Conservation (phyloP, 768 basidiomycete species). For the Serendipita indica region DNA sequence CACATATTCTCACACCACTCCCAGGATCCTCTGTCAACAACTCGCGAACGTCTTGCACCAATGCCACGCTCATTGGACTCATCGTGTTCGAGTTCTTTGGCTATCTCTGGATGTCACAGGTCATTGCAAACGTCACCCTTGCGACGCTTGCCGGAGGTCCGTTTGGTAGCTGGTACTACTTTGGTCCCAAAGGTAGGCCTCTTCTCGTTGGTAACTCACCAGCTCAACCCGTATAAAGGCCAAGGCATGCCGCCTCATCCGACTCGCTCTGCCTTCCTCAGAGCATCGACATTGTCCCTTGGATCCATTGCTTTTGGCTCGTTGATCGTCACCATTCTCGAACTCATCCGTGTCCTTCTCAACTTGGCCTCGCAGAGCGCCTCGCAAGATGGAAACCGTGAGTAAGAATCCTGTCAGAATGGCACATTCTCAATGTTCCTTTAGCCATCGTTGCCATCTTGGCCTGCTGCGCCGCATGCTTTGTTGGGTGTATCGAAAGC, state of each 20-base stretch:
- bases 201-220: background rate
- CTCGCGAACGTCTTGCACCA: slow-evolving; percentile 42
- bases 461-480: slow-evolving; percentile 67
- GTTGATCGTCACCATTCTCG: slow-evolving; percentile 66
- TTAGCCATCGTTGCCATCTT: slow-evolving; percentile 57
- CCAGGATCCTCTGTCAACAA: slow-evolving; percentile 20
- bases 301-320: slow-evolving; percentile 79
- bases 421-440: background rate
- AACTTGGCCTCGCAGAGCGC: slow-evolving; percentile 44
- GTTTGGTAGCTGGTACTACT: slow-evolving; percentile 73
- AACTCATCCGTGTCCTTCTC: slow-evolving; percentile 48
- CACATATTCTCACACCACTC: background rate
- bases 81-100: slow-evolving; percentile 67
- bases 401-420: slow-evolving; percentile 18
- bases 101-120: slow-evolving; percentile 78
- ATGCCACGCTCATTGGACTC: slow-evolving; percentile 60
- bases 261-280: slow-evolving; percentile 50
- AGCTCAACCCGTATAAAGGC: slow-evolving; percentile 29
- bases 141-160: slow-evolving; percentile 71
- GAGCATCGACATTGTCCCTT: slow-evolving; percentile 63
- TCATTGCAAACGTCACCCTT: slow-evolving; percentile 62
- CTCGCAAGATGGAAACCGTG: slow-evolving; percentile 48
- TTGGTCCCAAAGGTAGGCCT: slow-evolving; percentile 53
- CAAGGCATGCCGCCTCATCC: slow-evolving; percentile 32
- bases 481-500: slow-evolving; percentile 52